A percentile compares a stretch with the other conserved stretches of the same genome.
Conservation (phyloP, 371 early-diverging fungal species). For the Apophysomyces variabilis region DNA sequence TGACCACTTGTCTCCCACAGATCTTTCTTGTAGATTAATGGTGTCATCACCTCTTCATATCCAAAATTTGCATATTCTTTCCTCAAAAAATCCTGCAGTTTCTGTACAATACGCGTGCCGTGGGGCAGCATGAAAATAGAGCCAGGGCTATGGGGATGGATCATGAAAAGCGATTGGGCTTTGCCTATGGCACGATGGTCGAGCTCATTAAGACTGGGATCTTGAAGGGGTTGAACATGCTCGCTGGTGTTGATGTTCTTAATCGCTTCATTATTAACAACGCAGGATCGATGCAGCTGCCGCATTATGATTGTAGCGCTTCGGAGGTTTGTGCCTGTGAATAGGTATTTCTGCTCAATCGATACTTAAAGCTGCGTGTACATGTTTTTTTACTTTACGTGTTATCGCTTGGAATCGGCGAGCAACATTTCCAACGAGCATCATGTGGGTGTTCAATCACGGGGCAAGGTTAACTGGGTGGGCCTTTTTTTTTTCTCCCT, state of each 20-base stretch:
- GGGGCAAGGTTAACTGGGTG: neutral
- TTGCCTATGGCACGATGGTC: constrained; percentile 98
- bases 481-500: neutral
- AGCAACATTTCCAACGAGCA: neutral
- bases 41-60: constrained; percentile 95
- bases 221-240: neutral
- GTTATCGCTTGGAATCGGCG: neutral
- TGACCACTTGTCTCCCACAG: constrained; percentile 97
- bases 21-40: constrained; percentile 92
- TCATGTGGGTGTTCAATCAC: neutral
- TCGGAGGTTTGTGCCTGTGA: no score
- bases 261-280: neutral
- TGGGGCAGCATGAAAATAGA: constrained; percentile 95
- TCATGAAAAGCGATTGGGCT: constrained; percentile 70
- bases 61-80: constrained; percentile 88
- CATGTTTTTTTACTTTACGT: neutral
- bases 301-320: no score
- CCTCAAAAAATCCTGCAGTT: constrained; percentile 69
- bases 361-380: no score
- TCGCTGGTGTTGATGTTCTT: neutral
- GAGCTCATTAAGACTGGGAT: constrained; percentile 29
- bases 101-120: constrained; percentile 89
- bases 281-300: neutral
- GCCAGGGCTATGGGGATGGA: constrained; percentile 88
- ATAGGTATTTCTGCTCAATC: no score